Conservation (phyloP, 2,329 filamentous ascomycete genomes). For the Sporothrix dimorphospora region DNA sequence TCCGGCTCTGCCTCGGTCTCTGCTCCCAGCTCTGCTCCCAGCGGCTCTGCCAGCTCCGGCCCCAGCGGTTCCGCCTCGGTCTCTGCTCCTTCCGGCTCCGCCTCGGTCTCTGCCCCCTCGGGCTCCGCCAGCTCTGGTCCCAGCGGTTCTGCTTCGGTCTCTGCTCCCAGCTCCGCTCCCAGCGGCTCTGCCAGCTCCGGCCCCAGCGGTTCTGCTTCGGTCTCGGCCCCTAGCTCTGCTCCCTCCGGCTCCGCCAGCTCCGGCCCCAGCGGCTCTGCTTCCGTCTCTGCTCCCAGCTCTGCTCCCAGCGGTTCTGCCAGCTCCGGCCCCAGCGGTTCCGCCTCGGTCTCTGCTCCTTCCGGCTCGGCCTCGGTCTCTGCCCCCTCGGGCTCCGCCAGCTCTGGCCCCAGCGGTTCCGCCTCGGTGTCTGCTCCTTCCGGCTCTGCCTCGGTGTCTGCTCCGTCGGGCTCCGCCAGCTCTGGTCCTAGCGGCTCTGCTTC, state of each 20-base stretch:
- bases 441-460: neutral
- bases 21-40: slow-evolving; percentile 22
- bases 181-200: no score
- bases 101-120: neutral
- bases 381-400: neutral
- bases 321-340: slow-evolving; percentile 29
- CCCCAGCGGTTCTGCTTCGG: neutral
- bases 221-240: neutral
- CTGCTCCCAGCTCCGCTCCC: slow-evolving; percentile 18
- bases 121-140: neutral
- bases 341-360: neutral
- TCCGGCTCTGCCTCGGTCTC: neutral
- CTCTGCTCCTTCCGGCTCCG: neutral
- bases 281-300: neutral
- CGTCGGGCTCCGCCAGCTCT: neutral
- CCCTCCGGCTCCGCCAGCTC: slow-evolving; percentile 30
- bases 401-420: neutral
- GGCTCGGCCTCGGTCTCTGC: neutral
- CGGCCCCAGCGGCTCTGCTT: slow-evolving; percentile 25
- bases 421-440: neutral
- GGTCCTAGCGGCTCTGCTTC: neutral
- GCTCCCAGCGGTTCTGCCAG: slow-evolving; percentile 24
- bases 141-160: neutral
- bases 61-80: neutral
- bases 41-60: neutral